These are phyloP conservation scores for Zygosaccharomyces siamensis DNA, from an alignment of 805 yeast species.

Conservation along the genomic window DNA sequence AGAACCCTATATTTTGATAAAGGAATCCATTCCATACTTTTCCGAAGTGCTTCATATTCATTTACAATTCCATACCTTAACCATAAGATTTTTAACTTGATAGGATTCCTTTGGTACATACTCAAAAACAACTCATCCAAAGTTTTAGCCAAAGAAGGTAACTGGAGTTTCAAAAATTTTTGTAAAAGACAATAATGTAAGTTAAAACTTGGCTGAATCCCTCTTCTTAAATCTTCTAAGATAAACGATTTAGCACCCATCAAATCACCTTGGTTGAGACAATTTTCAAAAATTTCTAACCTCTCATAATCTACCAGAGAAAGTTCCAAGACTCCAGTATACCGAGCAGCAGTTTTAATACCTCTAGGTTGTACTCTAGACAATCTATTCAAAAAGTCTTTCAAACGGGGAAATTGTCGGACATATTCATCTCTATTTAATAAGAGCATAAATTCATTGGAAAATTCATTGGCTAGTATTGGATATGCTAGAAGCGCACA, in stretches of 20 bases:
- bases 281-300: slow-evolving; percentile 6
- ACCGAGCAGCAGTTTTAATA: slow-evolving; percentile 10
- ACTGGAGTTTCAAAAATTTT: slow-evolving; percentile 14
- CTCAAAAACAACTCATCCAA: slow-evolving; percentile 18
- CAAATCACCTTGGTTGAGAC: slow-evolving; percentile 10
- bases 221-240: slow-evolving; percentile 21
- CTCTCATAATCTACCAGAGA: slow-evolving; percentile 13
- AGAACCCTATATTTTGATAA: slow-evolving; percentile 3
- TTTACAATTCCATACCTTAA: slow-evolving; percentile 15
- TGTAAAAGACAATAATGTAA: slow-evolving; percentile 22
- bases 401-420: slow-evolving; percentile 15
- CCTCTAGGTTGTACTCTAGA: slow-evolving; percentile 1
- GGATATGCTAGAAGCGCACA: slow-evolving; percentile 22
- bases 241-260: slow-evolving; percentile 15
- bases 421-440: slow-evolving; percentile 12
- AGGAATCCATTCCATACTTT: slow-evolving; percentile 5
- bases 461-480: slow-evolving; percentile 17
- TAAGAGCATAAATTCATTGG: slow-evolving; percentile 22
- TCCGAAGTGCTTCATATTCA: slow-evolving; percentile 4
- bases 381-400: slow-evolving; percentile 4
- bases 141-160: slow-evolving; percentile 16
- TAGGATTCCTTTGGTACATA: slow-evolving; percentile 16
- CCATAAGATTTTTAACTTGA: slow-evolving; percentile 26
- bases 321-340: slow-evolving; percentile 1
- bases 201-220: slow-evolving; percentile 20